phyloP scores from a whole-genome alignment of 1,139 yeast genomes.

The Yamadazyma buinensis region DNA sequence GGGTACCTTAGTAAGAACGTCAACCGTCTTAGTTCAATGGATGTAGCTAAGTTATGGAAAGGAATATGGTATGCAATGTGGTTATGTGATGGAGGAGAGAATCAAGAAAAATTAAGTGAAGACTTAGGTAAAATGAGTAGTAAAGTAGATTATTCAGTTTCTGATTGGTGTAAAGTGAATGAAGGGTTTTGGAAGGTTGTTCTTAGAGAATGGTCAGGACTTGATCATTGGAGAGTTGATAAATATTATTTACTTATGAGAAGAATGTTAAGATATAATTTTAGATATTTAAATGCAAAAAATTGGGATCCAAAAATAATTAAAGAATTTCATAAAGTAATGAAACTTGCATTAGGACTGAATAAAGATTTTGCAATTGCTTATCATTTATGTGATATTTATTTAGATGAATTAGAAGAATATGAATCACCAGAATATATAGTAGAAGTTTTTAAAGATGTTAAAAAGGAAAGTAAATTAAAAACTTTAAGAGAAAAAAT shows the following conservation, averaged over 20 bases:
- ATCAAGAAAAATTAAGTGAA: conserved; percentile 82
- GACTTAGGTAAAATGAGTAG: conserved; percentile 63
- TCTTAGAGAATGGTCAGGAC: conserved; percentile 74
- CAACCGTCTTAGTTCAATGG: conserved; percentile 34
- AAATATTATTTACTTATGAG: conserved; percentile 80
- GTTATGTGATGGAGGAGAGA: conserved; percentile 91
- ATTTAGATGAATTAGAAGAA: conserved; percentile 73
- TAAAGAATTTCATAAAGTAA: conserved; percentile 41
- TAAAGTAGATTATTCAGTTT: conserved; percentile 19
- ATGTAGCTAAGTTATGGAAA: conserved; percentile 85
- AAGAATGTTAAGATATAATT: conserved; percentile 64
- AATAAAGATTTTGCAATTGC: conserved; percentile 72
- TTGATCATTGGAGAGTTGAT: conserved; percentile 86
- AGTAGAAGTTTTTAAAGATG: conserved; percentile 54
- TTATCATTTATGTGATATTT: conserved; percentile 80
- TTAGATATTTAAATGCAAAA: conserved; percentile 50
- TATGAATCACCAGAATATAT: conserved; percentile 55
- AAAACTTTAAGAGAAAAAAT: conserved; percentile 68
- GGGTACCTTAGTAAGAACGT: conserved; percentile 48
- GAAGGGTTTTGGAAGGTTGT: conserved; percentile 82
- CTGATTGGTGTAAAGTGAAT: conserved; percentile 41
- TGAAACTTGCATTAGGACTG: conserved; percentile 51
- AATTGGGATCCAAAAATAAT: conserved; percentile 57
- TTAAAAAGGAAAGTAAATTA: conserved; percentile 48
- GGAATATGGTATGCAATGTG: conserved; percentile 93